A percentile compares a stretch with the other conserved stretches of the same genome.
phyloP scores from a whole-genome alignment of 2,329 filamentous ascomycete genomes.

The Zymoseptoria pseudotritici region DNA sequence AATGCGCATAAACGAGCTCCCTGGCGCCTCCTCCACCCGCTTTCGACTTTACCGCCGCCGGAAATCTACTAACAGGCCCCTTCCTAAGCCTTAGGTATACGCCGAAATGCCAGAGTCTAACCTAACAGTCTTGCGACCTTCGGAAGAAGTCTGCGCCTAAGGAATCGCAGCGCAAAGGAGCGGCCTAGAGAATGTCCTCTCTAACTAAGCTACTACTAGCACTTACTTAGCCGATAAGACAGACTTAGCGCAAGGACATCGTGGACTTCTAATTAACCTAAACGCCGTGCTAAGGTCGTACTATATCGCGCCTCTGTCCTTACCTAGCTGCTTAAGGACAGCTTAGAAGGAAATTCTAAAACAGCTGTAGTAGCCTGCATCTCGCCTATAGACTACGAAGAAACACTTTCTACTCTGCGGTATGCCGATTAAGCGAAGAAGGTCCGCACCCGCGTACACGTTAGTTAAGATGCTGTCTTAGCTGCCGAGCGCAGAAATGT shows the following conservation, averaged over 20 bases:
- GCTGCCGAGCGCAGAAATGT: slow-evolving; percentile 71
- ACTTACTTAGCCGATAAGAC: too few relatives aligned
- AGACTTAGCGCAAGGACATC: too few relatives aligned
- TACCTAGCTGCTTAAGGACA: slow-evolving; percentile 89
- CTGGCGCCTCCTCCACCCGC: neutral
- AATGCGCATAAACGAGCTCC: slow-evolving; percentile 7
- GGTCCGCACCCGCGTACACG: slow-evolving; percentile 85
- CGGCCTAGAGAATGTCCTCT: too few relatives aligned
- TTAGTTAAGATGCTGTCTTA: slow-evolving; percentile 92
- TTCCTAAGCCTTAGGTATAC: too few relatives aligned
- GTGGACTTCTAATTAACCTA: slow-evolving; percentile 30
- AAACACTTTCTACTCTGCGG: slow-evolving; percentile 88
- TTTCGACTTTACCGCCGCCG: neutral
- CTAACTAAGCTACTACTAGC: too few relatives aligned
- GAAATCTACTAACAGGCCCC: neutral
- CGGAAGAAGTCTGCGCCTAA: too few relatives aligned
- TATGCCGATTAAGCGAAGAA: slow-evolving; percentile 97
- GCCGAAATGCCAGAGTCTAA: too few relatives aligned
- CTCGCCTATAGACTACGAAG: slow-evolving; percentile 89
- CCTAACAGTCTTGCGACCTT: too few relatives aligned
- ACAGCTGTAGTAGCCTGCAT: slow-evolving; percentile 99
- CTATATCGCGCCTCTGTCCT: slow-evolving; percentile 86
- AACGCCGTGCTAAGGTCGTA: slow-evolving; percentile 52
- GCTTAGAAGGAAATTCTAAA: slow-evolving; percentile 91
- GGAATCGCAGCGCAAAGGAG: too few relatives aligned